A percentile compares a stretch with the other conserved stretches of the same genome.
phyloP scores from a whole-genome alignment of 257 asterid genomes.

The Cordia subcordata region DNA sequence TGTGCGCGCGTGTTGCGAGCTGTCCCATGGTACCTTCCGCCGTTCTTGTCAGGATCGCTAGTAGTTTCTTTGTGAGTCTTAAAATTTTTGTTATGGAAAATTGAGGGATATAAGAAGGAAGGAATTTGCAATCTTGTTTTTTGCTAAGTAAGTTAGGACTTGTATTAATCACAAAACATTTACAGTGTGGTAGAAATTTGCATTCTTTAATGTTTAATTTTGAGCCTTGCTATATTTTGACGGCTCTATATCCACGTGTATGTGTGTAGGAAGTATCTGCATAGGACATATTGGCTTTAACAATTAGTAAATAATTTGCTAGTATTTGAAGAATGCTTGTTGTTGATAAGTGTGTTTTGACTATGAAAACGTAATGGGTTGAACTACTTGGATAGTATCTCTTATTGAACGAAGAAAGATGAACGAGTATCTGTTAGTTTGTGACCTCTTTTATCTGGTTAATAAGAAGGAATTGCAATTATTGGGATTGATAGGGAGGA shows the following conservation, averaged over 20 bases:
- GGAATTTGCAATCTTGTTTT: no score
- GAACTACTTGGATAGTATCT: slow-evolving; percentile 8
- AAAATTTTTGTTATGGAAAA: slow-evolving; percentile 15
- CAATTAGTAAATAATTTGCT: background rate
- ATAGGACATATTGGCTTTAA: no score
- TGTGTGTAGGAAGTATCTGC: background rate
- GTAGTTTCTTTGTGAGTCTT: slow-evolving; percentile 69
- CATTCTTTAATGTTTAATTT: no score
- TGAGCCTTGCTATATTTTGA: no score
- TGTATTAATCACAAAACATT: no score
- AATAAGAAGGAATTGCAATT: slow-evolving; percentile 32
- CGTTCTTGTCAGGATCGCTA: slow-evolving; percentile 99
- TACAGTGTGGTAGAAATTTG: no score
- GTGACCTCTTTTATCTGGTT: slow-evolving; percentile 34
- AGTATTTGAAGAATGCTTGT: background rate
- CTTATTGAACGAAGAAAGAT: background rate
- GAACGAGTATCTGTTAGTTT: slow-evolving; percentile 20
- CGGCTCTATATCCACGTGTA: background rate
- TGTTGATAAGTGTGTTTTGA: background rate
- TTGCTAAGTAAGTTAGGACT: no score
- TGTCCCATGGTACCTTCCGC: slow-evolving; percentile 90
- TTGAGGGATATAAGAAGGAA: no score
- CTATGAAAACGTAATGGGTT: background rate
- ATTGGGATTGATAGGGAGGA: slow-evolving; percentile 60
- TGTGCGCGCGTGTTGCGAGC: slow-evolving; percentile 88